A percentile compares a stretch with the other conserved stretches of the same genome.
These are phyloP conservation scores for Drechslera avenae DNA, from an alignment of 2,329 filamentous ascomycete species.

Conservation along the genomic window DNA sequence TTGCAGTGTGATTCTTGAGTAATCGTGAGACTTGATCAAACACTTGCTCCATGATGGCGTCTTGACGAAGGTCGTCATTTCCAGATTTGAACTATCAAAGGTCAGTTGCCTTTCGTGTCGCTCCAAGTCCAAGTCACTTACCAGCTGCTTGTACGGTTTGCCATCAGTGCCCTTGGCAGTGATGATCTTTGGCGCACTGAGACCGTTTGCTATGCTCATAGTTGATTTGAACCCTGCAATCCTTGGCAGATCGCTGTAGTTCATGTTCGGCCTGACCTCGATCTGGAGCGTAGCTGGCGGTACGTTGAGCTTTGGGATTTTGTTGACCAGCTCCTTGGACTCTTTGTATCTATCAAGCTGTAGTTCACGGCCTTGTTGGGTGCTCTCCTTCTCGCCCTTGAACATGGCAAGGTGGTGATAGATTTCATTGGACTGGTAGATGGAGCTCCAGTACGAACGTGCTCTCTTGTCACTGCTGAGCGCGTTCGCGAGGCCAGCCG, in stretches of 20 bases:
- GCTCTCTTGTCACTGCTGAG: conserved; percentile 61
- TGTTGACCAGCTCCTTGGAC: conserved; percentile 67
- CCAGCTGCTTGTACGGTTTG: conserved; percentile 80
- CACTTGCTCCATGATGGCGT: conserved; percentile 99
- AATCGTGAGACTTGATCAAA: conserved; percentile 95
- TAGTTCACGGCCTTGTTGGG: conserved; percentile 68
- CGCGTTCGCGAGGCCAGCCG: conserved; percentile 67
- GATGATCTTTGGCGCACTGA: conserved; percentile 93
- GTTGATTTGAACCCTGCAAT: conserved; percentile 73
- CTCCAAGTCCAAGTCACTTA: conserved; percentile 42
- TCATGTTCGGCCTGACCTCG: conserved; percentile 70
- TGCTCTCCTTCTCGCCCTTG: conserved; percentile 65
- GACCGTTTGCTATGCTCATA: conserved; percentile 85
- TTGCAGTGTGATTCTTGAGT: conserved; percentile 81
- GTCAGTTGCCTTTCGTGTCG: conserved; percentile 3
- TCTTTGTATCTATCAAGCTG: conserved; percentile 66
- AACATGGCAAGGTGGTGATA: conserved; percentile 69
- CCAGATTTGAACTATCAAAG: conserved; percentile 77
- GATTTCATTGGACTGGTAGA: conserved; percentile 74
- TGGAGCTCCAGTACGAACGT: conserved; percentile 68
- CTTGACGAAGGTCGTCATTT: conserved; percentile 93
- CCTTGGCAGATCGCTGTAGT: conserved; percentile 79
- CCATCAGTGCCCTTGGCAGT: conserved; percentile 81
- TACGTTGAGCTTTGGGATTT: conserved; percentile 69
- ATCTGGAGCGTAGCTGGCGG: conserved; percentile 91